Evolutionary conservation across 2,329 filamentous ascomycete species (phyloP).

Genomic region (Albifimbria verrucaria): DNA sequence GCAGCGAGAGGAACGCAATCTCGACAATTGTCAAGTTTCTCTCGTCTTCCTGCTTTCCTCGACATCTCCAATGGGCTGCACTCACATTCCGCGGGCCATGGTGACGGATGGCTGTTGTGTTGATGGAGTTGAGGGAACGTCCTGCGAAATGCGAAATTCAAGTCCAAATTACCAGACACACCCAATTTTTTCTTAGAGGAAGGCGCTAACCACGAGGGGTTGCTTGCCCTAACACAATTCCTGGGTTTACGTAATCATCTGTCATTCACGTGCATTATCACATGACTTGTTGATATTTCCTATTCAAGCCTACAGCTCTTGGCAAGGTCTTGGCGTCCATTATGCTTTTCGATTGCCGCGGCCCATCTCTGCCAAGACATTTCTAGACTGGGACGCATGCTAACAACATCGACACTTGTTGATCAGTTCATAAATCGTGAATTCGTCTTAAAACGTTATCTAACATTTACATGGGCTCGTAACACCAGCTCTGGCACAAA

Average conservation of each 20-base stretch:
- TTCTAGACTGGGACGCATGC: no score
- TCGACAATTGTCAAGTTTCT: no score
- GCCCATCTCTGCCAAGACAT: not conserved
- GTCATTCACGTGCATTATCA: not conserved
- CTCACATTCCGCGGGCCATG: conserved; percentile 65
- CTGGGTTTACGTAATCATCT: not conserved
- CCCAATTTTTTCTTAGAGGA: conserved; percentile 22
- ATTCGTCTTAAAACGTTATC: not conserved
- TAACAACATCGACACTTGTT: no score
- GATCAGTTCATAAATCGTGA: not conserved
- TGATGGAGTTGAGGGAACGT: conserved; percentile 31
- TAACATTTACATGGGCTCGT: no score
- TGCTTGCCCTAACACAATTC: conserved; percentile 30
- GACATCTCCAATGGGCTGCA: conserved; percentile 16
- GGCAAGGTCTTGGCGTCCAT: no score
- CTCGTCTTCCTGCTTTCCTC: no score
- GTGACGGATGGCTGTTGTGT: conserved; percentile 41
- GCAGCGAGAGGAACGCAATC: no score
- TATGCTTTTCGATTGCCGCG: not conserved
- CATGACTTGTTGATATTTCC: conserved; percentile 3
- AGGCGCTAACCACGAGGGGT: conserved; percentile 24
- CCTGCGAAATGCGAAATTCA: conserved; percentile 18
- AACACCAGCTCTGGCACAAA: no score
- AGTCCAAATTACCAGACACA: conserved; percentile 25
- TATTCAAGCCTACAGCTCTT: no score